Percentiles rank a stretch among this genome's conserved stretches.
phyloP scores from a whole-genome alignment of 2,329 filamentous ascomycete genomes.

The Gyromitra esculenta region DNA sequence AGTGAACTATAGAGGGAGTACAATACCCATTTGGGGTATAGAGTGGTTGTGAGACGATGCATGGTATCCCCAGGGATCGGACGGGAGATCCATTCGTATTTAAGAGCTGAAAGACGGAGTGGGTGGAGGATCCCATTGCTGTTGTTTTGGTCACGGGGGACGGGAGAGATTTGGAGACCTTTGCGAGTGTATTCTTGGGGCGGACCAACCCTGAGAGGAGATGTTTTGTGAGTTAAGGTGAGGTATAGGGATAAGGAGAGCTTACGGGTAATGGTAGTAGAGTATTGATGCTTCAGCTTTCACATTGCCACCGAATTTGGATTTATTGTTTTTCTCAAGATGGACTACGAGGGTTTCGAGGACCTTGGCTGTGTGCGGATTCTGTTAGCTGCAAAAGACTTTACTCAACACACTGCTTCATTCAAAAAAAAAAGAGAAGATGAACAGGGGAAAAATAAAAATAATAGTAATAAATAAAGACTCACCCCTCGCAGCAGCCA shows the following conservation, averaged over 20 bases:
- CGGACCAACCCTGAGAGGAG: slow-evolving; percentile 16
- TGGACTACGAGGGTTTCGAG: slow-evolving; percentile 30
- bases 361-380: slow-evolving; percentile 28
- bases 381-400: slow-evolving; percentile 22
- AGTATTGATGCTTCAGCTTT: slow-evolving; percentile 45
- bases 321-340: slow-evolving; percentile 35
- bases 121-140: slow-evolving; percentile 28
- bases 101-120: slow-evolving; percentile 37
- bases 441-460: not conserved
- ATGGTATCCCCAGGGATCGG: slow-evolving; percentile 41
- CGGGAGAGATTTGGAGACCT: slow-evolving; percentile 36
- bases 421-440: not conserved
- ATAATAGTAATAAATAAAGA: not conserved
- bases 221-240: slow-evolving; percentile 16
- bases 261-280: slow-evolving; percentile 52
- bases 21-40: slow-evolving; percentile 49
- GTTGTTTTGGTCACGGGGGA: slow-evolving; percentile 3
- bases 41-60: slow-evolving; percentile 42
- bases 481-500: slow-evolving; percentile 40
- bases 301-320: slow-evolving; percentile 47
- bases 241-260: not conserved
- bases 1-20: slow-evolving; percentile 45
- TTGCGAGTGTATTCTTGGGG: slow-evolving; percentile 48
- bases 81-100: slow-evolving; percentile 49
- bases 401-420: slow-evolving; percentile 21